Percentiles rank a stretch among this genome's conserved stretches.
phyloP scores from a whole-genome alignment of 208 protist species.

The Wallacemonas sp. region DNA sequence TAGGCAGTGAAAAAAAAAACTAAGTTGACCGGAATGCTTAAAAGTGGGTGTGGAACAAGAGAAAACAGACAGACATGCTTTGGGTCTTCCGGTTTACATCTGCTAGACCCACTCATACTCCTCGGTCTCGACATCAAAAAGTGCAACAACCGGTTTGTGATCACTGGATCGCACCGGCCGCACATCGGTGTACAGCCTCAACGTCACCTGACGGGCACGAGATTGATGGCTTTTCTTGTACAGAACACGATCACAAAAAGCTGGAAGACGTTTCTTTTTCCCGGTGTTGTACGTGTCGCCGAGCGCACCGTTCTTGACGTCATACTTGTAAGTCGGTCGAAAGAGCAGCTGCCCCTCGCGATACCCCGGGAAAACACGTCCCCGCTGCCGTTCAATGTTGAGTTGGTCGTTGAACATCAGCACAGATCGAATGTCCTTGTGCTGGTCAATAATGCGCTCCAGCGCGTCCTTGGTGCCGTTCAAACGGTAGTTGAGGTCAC shows the following conservation, averaged over 20 bases:
- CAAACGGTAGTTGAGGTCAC: slow-evolving; percentile 96
- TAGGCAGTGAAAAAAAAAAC: not conserved
- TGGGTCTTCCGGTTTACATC: no score
- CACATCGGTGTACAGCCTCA: slow-evolving; percentile 85
- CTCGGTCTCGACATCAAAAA: slow-evolving; percentile 72
- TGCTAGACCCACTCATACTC: not conserved
- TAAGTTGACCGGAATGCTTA: no score
- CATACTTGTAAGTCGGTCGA: slow-evolving; percentile 94
- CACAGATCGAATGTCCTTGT: slow-evolving; percentile 67
- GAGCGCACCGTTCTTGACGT: slow-evolving; percentile 27
- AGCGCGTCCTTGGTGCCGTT: slow-evolving; percentile 84
- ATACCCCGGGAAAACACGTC: slow-evolving; percentile 82
- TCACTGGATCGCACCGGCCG: slow-evolving; percentile 76
- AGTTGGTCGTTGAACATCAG: slow-evolving; percentile 92
- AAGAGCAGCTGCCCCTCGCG: slow-evolving; percentile 88
- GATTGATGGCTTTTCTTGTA: slow-evolving; percentile 58
- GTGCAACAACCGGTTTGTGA: slow-evolving; percentile 80
- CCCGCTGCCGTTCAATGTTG: slow-evolving; percentile 74
- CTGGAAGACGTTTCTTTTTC: slow-evolving; percentile 76
- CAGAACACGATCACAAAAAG: slow-evolving; percentile 87
- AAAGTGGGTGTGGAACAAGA: no score
- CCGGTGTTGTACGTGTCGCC: slow-evolving; percentile 58
- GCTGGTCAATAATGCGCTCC: slow-evolving; percentile 68
- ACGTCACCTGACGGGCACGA: slow-evolving; percentile 29
- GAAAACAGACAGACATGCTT: no score